Conservation (phyloP, 495 filamentous ascomycete genomes). For the Xylaria venustula region DNA sequence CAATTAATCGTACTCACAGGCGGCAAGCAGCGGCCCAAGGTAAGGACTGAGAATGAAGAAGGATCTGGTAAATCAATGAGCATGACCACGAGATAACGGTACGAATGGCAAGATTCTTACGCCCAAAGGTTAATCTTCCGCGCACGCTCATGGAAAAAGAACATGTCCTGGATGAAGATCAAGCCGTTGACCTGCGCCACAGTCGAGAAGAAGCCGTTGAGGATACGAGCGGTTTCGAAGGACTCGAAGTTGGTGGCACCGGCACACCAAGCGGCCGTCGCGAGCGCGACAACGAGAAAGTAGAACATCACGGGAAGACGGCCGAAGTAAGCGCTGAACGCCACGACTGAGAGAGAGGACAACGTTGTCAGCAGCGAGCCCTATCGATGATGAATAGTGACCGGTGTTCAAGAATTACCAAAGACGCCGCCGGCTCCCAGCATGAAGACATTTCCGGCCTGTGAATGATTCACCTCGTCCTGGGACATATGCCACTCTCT, state of each 20-base stretch:
- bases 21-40: conserved; percentile 57
- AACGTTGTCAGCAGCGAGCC: not conserved
- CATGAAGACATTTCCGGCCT: conserved; percentile 60
- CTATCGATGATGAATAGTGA: not conserved
- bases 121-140: conserved; percentile 65
- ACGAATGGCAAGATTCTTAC: conserved; percentile 9
- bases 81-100: conserved; percentile 24
- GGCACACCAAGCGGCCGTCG: conserved; percentile 54
- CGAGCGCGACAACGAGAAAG: conserved; percentile 49
- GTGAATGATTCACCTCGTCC: conserved; percentile 53
- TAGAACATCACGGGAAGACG: conserved; percentile 61
- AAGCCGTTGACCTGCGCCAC: conserved; percentile 53
- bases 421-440: conserved; percentile 56
- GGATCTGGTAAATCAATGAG: conserved; percentile 14
- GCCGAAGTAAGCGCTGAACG: conserved; percentile 57
- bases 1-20: conserved; percentile 15
- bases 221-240: conserved; percentile 58
- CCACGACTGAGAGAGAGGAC: conserved; percentile 43
- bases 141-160: conserved; percentile 63
- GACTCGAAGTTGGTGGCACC: conserved; percentile 51
- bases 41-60: conserved; percentile 54
- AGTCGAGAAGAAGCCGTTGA: conserved; percentile 64
- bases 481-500: conserved; percentile 47
- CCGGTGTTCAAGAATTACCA: conserved; percentile 15
- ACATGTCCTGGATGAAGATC: conserved; percentile 65